phyloP scores from a whole-genome alignment of 768 basidiomycete species.

The Plicaturopsis crispa region DNA sequence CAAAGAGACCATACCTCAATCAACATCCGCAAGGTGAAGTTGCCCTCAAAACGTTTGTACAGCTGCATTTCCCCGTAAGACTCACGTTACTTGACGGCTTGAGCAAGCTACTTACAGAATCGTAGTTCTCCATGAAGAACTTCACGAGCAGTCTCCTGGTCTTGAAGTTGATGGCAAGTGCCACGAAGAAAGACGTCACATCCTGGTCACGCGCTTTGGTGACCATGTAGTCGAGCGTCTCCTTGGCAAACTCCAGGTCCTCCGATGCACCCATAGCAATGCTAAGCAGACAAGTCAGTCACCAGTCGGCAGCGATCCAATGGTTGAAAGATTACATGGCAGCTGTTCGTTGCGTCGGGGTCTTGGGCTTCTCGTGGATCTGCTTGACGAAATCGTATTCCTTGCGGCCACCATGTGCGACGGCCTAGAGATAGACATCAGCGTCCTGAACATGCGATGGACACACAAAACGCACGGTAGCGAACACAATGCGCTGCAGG shows the following conservation, averaged over 20 bases:
- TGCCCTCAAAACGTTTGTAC: conserved; percentile 63
- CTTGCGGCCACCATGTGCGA: conserved; percentile 60
- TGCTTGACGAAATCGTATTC: conserved; percentile 71
- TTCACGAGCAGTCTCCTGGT: conserved; percentile 45
- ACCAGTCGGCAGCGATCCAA: background rate
- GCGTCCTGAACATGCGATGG: background rate
- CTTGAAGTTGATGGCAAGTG: conserved; percentile 46
- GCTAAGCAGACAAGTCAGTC: conserved; percentile 26
- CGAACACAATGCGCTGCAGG: conserved; percentile 51
- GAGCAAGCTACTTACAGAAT: conserved; percentile 37
- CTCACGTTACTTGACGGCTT: background rate
- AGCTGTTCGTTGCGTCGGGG: conserved; percentile 63
- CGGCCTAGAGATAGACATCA: conserved; percentile 37
- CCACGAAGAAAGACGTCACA: conserved; percentile 54
- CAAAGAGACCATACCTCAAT: conserved; percentile 37
- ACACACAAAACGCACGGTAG: conserved; percentile 31
- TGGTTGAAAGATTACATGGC: conserved; percentile 51
- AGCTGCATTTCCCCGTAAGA: conserved; percentile 29
- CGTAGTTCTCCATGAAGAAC: conserved; percentile 68
- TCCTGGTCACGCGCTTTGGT: conserved; percentile 53
- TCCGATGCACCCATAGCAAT: conserved; percentile 55
- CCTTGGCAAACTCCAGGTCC: conserved; percentile 47
- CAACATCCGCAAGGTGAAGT: conserved; percentile 47
- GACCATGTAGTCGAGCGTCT: conserved; percentile 56
- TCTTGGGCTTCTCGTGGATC: conserved; percentile 65